Conservation (phyloP, 441 rosid species). For the Rhodomyrtus psidioides region DNA sequence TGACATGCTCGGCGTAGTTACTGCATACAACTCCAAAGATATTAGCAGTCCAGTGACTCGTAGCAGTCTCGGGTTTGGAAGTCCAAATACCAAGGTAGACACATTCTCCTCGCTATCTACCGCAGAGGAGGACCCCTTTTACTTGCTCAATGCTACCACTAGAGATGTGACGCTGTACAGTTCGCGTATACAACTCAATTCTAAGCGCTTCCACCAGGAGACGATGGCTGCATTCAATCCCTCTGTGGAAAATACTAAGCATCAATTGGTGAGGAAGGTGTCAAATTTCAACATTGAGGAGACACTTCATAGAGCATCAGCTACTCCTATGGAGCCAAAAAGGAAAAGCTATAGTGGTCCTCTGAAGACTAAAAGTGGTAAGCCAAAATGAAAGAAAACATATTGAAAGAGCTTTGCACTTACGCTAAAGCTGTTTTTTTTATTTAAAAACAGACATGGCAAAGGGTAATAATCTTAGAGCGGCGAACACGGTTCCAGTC, state of each 20-base stretch:
- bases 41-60: background rate
- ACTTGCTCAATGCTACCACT: constrained; percentile 1
- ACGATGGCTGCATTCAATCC: background rate
- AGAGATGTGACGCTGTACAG: background rate
- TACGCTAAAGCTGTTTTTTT: background rate
- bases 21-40: background rate
- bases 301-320: constrained; percentile 3
- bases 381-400: background rate
- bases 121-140: constrained; percentile 8
- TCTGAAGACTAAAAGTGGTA: constrained; percentile 12
- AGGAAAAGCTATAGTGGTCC: constrained; percentile 6
- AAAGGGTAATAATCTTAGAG: background rate
- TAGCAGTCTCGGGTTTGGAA: constrained; percentile 15
- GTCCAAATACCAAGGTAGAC: constrained; percentile 10
- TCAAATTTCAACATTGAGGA: background rate
- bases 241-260: background rate
- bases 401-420: background rate
- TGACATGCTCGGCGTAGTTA: constrained; percentile 4
- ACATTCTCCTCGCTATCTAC: constrained; percentile 4
- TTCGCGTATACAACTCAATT: constrained; percentile 9
- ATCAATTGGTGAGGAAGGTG: background rate
- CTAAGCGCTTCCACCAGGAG: constrained; percentile 11
- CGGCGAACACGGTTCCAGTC: background rate
- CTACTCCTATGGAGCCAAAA: constrained; percentile 3
- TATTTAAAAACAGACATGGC: constrained; percentile 6